Evolutionary conservation across 331 rosid genomes (phyloP).

Genomic region (Acacia pycnantha): DNA sequence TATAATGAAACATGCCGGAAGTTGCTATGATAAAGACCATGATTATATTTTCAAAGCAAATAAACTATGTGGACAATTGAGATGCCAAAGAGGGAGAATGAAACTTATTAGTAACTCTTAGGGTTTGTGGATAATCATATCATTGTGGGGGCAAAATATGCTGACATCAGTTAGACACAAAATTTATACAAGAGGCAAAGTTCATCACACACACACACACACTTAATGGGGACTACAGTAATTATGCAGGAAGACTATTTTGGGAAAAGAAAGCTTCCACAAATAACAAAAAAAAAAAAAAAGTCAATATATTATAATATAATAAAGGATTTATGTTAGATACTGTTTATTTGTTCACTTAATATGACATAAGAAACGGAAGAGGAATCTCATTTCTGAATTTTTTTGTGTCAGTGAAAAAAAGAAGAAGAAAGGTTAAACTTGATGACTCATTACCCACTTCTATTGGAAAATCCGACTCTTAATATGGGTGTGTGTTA

Average conservation of each 20-base stretch:
- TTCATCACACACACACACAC: slow-evolving; percentile 10
- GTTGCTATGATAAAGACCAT: too few species aligned
- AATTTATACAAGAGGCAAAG: slow-evolving; percentile 24
- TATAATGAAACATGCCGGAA: too few species aligned
- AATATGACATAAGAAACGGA: slow-evolving; percentile 10
- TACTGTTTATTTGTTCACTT: neutral
- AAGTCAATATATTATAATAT: slow-evolving; percentile 42
- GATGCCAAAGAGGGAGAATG: slow-evolving; percentile 25
- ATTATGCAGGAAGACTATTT: slow-evolving; percentile 48
- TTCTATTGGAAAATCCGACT: slow-evolving; percentile 34
- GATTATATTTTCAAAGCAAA: too few species aligned
- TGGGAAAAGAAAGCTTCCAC: slow-evolving; percentile 34
- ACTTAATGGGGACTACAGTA: slow-evolving; percentile 49
- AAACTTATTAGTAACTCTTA: slow-evolving; percentile 1
- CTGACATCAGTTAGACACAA: slow-evolving; percentile 46
- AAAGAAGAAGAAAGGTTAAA: slow-evolving; percentile 30
- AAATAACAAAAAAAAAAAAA: neutral
- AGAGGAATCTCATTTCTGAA: slow-evolving; percentile 32
- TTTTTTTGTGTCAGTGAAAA: slow-evolving; percentile 27
- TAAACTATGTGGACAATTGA: neutral
- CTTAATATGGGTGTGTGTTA: neutral
- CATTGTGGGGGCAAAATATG: slow-evolving; percentile 45
- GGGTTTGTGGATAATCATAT: slow-evolving; percentile 66
- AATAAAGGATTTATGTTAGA: slow-evolving; percentile 21
- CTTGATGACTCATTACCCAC: slow-evolving; percentile 66